Conservation (phyloP, 75 land plant species). For the Adiantum capillusveneris region DNA sequence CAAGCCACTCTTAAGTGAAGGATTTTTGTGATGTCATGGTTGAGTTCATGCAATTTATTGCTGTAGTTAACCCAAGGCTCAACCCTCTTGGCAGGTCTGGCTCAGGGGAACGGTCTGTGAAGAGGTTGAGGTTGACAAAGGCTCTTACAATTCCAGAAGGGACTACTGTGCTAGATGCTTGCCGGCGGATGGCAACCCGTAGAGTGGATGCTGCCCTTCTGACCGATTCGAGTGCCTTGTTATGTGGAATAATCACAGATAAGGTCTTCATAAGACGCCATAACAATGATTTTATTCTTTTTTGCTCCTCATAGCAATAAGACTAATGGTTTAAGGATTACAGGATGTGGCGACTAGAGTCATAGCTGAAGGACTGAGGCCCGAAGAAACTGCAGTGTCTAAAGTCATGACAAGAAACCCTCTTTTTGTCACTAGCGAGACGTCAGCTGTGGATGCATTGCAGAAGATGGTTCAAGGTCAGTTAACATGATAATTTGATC, state of each 20-base stretch:
- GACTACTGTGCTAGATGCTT: constrained; percentile 82
- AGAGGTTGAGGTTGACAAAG: constrained; percentile 78
- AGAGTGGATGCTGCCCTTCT: constrained; percentile 88
- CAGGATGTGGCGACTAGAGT: constrained; percentile 85
- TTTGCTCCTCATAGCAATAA: not conserved
- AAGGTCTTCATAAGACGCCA: constrained; percentile 44
- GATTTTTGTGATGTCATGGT: too few relatives aligned
- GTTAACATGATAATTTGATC: not conserved
- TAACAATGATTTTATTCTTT: not conserved
- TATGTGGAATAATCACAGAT: constrained; percentile 94
- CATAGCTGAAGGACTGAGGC: constrained; percentile 78
- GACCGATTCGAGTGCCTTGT: constrained; percentile 77
- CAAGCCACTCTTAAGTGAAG: too few relatives aligned
- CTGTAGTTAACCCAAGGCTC: too few relatives aligned
- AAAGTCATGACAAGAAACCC: constrained; percentile 90
- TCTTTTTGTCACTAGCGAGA: constrained; percentile 61
- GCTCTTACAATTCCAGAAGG: constrained; percentile 93
- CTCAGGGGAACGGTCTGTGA: constrained; percentile 83
- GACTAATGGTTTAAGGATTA: not conserved
- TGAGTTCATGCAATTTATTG: too few relatives aligned
- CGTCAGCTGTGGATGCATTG: constrained; percentile 83
- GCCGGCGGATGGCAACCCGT: constrained; percentile 85
- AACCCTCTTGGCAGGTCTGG: constrained; percentile 6
- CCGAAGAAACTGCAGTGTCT: constrained; percentile 70
- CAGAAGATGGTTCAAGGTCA: constrained; percentile 89